Base-by-base conservation (phyloP, 1,284 basidiomycete genomes). In the Ceratobasidium sp. region DNA sequence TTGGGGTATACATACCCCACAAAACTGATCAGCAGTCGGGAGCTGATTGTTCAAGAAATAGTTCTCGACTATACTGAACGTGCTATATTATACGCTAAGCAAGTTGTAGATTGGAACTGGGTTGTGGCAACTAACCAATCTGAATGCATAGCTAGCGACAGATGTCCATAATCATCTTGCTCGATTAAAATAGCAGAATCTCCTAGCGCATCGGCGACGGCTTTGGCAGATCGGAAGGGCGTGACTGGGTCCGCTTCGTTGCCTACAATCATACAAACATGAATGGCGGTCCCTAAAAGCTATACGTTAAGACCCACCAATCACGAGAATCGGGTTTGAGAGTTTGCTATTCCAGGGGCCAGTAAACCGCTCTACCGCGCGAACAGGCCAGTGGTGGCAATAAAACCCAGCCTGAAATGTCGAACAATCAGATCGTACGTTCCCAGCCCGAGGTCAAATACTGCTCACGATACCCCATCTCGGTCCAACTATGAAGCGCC, bases 281-380 rank as follows among this genome's bases (percentile, higher is more conserved):
- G 12, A 44, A 12, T 9, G 3, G 20, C 12, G 58, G 26, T 20
- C 10, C 10, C 4, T 33, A 39, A 13, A 20, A 20, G 28, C 18
- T 42, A 6, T 6, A n/a, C 15, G 64, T 12, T 6, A n/a, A 6
- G 3, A 23, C 63, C 13, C n/a, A 67, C 73, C 76, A 49, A 80
- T 80, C 9, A 79, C 69, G 26, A 79, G 56, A 28, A 79, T 79
- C n/a, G 77, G 77, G 42, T 77, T 79, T 18, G 71, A 26, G 12
- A 69, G 77, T 33, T 55, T 77, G 26, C 51, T 44, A 44, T 78
- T 73, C 60, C 56, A 79, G 6, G 79, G 79, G 10, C 77, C 79
- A 4, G 42, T 46, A 49, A 26, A 78, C 13, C 79, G n/a, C 64
- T 79, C 79, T 18, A 75, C 77, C 2, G 77, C 79, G n/a, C 79